Evolutionary conservation across 2,329 filamentous ascomycete species (phyloP).

Genomic region (Saccharata proteae): DNA sequence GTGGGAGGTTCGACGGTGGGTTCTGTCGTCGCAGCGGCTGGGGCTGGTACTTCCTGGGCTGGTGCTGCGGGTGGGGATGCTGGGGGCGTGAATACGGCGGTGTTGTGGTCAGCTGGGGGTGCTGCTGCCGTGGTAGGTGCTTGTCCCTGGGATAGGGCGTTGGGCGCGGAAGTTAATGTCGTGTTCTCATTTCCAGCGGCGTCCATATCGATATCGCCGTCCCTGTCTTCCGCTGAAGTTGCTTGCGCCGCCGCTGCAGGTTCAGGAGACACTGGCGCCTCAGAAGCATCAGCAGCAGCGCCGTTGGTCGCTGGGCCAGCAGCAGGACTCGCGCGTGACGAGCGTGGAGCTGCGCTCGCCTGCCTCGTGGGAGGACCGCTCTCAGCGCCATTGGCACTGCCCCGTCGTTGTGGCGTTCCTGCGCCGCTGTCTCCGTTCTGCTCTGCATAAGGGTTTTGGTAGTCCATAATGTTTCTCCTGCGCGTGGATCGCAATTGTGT

Average conservation of each 20-base stretch:
- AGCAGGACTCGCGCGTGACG: constrained; percentile 10
- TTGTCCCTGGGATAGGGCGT: neutral
- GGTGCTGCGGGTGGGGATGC: constrained; percentile 3
- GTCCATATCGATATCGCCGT: constrained; percentile 12
- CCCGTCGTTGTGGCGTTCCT: constrained; percentile 9
- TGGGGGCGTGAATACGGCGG: constrained; percentile 7
- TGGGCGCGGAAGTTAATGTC: neutral
- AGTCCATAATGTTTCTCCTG: constrained; percentile 49
- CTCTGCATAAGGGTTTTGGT: constrained; percentile 40
- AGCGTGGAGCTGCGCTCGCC: too few species aligned
- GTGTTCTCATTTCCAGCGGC: constrained; percentile 9
- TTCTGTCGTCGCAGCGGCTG: neutral
- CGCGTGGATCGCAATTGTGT: constrained; percentile 37
- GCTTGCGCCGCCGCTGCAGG: neutral
- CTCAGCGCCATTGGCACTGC: constrained; percentile 13
- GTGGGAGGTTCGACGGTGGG: constrained; percentile 1
- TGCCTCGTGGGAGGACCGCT: constrained; percentile 19
- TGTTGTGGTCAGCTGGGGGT: too few species aligned
- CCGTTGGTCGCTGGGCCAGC: neutral
- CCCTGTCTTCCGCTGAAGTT: constrained; percentile 3
- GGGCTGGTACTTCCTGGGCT: neutral
- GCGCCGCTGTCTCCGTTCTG: constrained; percentile 17
- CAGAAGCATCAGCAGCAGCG: too few species aligned
- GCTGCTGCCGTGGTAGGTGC: constrained; percentile 1
- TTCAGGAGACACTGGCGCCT: constrained; percentile 1